Base-by-base conservation (phyloP, 106 monocot genomes). In the Ottelia alismoides region DNA sequence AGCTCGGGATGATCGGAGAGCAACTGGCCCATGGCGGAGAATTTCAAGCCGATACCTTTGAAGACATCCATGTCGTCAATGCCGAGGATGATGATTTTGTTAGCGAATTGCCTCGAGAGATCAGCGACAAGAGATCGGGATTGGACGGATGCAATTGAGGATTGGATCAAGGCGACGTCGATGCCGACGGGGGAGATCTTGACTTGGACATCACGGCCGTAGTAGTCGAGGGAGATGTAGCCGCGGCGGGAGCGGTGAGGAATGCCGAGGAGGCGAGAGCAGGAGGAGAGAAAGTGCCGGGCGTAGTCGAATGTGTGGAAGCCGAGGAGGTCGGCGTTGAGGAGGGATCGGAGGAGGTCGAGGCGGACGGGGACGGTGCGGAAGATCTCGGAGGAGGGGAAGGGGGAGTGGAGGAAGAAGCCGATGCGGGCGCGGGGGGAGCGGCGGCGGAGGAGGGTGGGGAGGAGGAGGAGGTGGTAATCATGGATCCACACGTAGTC, bases 31-130 rank as follows among this genome's bases (percentile, higher is more conserved):
- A 88, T 71, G 1, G 83, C 82, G 18, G 83, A 56, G 23, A 88
- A 76, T 62, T 88, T 88, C 50, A 88, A 62, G 20, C 83, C 69
- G 27, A 88, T 88, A 9, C 88, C 88, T n/a, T n/a, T n/a, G n/a
- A n/a, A n/a, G n/a, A n/a, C n/a, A n/a, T n/a, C n/a, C n/a, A n/a
- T n/a, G n/a, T 83, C 83, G 28, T 88, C 88, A 0, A 83, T 57
- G 0, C 88, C 88, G 1, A 88, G 62, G 21, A 88, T 28, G 25
- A 88, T 24, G 21, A 53, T 55, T 25, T 64, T 70, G 9, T 53
- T 79, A 28, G 31, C 51, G 44, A 58, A 88, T 10, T 16, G 30
- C 40, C 51, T 58, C 12, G 25, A 49, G 11, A 88, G 32, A 45
- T 76, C 68, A 11, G n/a, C 52, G 25, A 68, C 49, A 48, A 47